These are phyloP conservation scores for Musa schizocarpa DNA, from an alignment of 176 grass and related monocot species.

Conservation along the genomic window DNA sequence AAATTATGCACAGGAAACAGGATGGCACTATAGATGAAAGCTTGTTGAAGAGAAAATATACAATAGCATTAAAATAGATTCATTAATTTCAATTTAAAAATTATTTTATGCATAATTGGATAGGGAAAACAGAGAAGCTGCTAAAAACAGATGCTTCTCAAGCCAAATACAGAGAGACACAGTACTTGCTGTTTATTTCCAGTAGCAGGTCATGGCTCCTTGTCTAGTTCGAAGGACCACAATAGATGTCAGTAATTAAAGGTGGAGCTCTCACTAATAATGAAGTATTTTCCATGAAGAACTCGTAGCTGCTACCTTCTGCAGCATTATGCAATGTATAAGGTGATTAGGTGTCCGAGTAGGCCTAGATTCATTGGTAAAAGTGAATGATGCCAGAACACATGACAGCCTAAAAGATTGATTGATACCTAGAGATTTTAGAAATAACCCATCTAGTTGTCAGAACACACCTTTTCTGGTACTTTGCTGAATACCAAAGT, in stretches of 20 bases:
- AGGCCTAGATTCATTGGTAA: too few species aligned
- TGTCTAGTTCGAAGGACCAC: too few species aligned
- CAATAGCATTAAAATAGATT: background rate
- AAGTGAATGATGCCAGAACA: too few species aligned
- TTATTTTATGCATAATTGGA: background rate
- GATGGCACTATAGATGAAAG: background rate
- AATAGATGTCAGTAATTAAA: too few species aligned
- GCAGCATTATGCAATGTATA: too few species aligned
- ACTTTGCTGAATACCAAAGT: slow-evolving; percentile 96
- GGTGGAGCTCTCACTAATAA: background rate
- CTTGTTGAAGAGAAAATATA: background rate
- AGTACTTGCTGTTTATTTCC: too few species aligned
- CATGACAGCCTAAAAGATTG: too few species aligned
- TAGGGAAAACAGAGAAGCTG: background rate
- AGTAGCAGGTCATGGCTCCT: too few species aligned
- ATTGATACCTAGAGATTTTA: background rate
- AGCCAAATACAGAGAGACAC: too few species aligned
- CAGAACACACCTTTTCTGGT: slow-evolving; percentile 70
- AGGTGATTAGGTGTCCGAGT: too few species aligned
- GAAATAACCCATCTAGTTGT: background rate
- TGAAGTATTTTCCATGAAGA: background rate
- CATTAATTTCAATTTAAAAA: background rate
- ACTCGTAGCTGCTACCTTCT: background rate
- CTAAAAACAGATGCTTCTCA: background rate
- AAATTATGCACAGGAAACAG: background rate